phyloP scores from a whole-genome alignment of 805 yeast genomes.

The Nakazawaea populi region DNA sequence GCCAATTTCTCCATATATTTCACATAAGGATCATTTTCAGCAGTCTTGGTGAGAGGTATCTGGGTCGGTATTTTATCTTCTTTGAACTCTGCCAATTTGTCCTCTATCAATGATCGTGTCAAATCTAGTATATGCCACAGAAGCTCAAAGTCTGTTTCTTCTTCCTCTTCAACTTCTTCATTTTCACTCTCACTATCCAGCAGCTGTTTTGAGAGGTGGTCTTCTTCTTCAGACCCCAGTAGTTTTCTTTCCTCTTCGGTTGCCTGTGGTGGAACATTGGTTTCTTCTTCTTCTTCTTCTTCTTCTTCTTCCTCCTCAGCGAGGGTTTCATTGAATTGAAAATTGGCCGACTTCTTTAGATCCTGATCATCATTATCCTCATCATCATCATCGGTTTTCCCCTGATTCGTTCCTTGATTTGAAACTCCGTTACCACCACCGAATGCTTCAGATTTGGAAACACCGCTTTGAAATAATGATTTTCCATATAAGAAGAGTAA shows the following conservation, averaged over 20 bases:
- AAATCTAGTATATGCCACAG: constrained; percentile 87
- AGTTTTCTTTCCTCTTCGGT: constrained; percentile 17
- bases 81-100: constrained; percentile 26
- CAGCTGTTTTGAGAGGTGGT: too few relatives aligned
- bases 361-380: constrained; percentile 16
- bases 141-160: constrained; percentile 71
- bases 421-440: constrained; percentile 38
- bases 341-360: constrained; percentile 18
- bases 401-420: constrained; percentile 21
- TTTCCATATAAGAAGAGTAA: constrained; percentile 72
- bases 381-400: constrained; percentile 14
- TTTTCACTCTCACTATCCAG: constrained; percentile 9
- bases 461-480: constrained; percentile 73
- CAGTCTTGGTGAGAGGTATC: constrained; percentile 13
- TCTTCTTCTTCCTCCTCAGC: constrained; percentile 30
- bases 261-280: constrained; percentile 18
- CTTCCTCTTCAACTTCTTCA: constrained; percentile 30
- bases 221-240: not conserved
- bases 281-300: constrained; percentile 21
- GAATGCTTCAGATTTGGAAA: constrained; percentile 66
- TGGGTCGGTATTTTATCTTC: constrained; percentile 2
- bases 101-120: constrained; percentile 61
- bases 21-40: constrained; percentile 26
- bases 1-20: constrained; percentile 49
- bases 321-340: constrained; percentile 29